Base-by-base conservation (phyloP, 2,329 filamentous ascomycete genomes). In the Penicillium decumbens region DNA sequence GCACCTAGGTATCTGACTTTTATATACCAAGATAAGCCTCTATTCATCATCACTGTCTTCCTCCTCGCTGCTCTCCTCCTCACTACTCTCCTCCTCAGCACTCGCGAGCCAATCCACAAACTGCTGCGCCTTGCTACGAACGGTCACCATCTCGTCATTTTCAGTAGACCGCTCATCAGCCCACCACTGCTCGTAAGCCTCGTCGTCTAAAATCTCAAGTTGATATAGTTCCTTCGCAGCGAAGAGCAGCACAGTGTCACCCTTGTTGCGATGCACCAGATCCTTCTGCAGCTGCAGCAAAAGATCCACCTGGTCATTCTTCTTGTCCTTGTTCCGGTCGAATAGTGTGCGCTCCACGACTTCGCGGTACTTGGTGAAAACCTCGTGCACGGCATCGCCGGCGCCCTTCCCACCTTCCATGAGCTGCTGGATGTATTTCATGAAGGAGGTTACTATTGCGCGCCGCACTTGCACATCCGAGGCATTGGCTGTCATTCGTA, bases 181-280 rank as follows among this genome's bases (percentile, higher is more conserved):
- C 91, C 91, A 97, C 93, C 93, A 98, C 41, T 80, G 80, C 61
- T 92, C 74, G 58, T 95, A 88, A 0, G 87, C 90, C 37, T 96
- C 91, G 64, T 95, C 89, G 66, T 95, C 89, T 1, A 96, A 73
- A 13, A 95, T 79, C 57, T 97, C 93, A 42, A 87, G 72, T 57
- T 87, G 83, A 66, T 95, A 95, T 44, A 97, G 76, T 69, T 90
- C 88, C 73, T 95, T 93, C 58, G 89, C 80, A 60, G 89, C 75
- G 33, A 85, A 88, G 3, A 91, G 79, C 29, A 97, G 78, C 8
- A 96, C 79, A 32, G 75, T 71, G 63, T 85, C 80, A 3, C 83
- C 84, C 53, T 82, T 84, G 41, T 78, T 76, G 41, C 80, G 76
- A 49, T 83, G 81, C 27, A 81, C 77, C 12, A 95, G 80, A 53